Evolutionary conservation across 306 rosid species (phyloP).

Genomic region (Phaseolus lunatus): DNA sequence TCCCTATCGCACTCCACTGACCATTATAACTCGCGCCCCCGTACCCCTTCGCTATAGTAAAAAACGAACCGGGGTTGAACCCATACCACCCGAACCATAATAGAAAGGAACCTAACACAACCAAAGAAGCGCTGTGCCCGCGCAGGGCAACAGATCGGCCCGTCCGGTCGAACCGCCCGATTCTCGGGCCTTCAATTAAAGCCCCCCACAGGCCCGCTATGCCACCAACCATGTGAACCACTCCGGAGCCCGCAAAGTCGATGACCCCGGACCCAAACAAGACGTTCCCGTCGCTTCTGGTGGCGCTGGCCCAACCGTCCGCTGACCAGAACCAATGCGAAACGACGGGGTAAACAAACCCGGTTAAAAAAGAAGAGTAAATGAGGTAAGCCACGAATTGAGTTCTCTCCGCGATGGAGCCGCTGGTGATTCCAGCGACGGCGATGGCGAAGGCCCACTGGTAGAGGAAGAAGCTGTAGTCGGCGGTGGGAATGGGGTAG

Average conservation of each 20-base stretch:
- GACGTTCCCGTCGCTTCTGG: background rate
- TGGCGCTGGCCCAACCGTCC: slow-evolving; percentile 79
- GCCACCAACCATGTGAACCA: slow-evolving; percentile 89
- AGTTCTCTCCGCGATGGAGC: slow-evolving; percentile 86
- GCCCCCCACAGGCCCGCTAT: slow-evolving; percentile 88
- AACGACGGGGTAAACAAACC: slow-evolving; percentile 74
- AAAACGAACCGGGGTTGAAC: slow-evolving; percentile 81
- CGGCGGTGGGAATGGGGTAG: slow-evolving; percentile 48
- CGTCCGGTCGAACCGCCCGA: slow-evolving; percentile 67
- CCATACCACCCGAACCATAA: slow-evolving; percentile 95
- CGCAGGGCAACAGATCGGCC: slow-evolving; percentile 73
- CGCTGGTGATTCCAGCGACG: slow-evolving; percentile 79
- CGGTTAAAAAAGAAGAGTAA: slow-evolving; percentile 76
- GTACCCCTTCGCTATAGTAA: slow-evolving; percentile 58
- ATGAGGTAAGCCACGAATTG: slow-evolving; percentile 82
- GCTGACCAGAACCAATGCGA: slow-evolving; percentile 87
- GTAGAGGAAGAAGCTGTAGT: slow-evolving; percentile 78
- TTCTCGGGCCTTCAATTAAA: slow-evolving; percentile 77
- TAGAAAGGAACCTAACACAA: slow-evolving; percentile 73
- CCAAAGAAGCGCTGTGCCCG: slow-evolving; percentile 74
- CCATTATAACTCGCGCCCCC: slow-evolving; percentile 44
- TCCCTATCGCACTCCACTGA: slow-evolving; percentile 85
- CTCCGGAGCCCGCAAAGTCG: slow-evolving; percentile 78
- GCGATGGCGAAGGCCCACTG: slow-evolving; percentile 97
- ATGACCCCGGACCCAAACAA: slow-evolving; percentile 66